Evolutionary conservation across 208 protist genomes (phyloP).

Genomic region (Wallacemonas collosoma): DNA sequence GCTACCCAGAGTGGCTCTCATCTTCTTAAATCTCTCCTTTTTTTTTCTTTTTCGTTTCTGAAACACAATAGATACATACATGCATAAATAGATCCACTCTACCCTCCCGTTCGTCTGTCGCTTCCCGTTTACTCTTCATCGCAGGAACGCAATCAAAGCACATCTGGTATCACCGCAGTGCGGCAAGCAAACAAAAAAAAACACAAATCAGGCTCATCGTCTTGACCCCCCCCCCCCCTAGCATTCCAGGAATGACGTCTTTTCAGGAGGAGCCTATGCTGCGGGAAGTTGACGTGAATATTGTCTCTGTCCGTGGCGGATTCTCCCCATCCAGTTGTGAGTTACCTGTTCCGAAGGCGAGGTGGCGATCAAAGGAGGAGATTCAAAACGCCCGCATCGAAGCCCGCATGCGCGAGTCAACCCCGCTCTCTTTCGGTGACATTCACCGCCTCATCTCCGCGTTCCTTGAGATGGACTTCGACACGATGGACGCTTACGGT

Average conservation of each 20-base stretch:
- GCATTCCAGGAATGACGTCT: neutral
- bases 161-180: no score
- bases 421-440: constrained; percentile 20
- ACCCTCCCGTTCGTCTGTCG: neutral
- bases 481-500: constrained; percentile 3
- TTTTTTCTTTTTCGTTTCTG: constrained; percentile 1
- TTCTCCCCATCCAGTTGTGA: neutral
- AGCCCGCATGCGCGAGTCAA: neutral
- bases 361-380: neutral
- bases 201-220: no score
- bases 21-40: constrained; percentile 8
- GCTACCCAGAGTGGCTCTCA: neutral
- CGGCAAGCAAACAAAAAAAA: no score
- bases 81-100: neutral
- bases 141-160: no score
- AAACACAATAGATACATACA: neutral
- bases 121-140: neutral
- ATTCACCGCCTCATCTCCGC: constrained; percentile 22
- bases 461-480: constrained; percentile 17
- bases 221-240: no score
- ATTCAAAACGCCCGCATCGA: constrained; percentile 5
- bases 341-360: constrained; percentile 2
- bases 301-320: neutral
- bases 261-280: neutral
- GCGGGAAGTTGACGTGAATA: constrained; percentile 6